Base-by-base conservation (phyloP, 257 asterid species). In the Leonotis leonurus region DNA sequence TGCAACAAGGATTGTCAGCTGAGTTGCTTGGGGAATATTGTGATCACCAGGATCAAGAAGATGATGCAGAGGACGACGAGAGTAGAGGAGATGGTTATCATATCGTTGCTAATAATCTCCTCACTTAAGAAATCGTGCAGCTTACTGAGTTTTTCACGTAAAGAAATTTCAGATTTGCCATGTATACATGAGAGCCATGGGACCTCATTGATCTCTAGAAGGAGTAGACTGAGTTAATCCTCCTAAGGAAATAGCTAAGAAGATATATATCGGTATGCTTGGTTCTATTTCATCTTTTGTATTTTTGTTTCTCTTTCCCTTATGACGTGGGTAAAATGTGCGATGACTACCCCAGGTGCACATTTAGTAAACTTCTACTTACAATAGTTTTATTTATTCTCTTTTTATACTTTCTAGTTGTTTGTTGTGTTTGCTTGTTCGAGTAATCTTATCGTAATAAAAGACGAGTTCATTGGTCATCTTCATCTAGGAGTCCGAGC, bases 81-180 rank as follows among this genome's bases (percentile, higher is more conserved):
- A 70, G 49, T 32, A 77, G 71, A 54, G 78, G 71, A 54, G 78
- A 71, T 56, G 82, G 76, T 41, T 82, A 78, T 62, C 68, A 74
- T 70, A 70, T 73, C 11, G 80, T 64, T 44, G 72, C 77, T 29
- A 70, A 70, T 51, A 72, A 70, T 54, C 67, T 75, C 73, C 29
- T 44, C 77, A 12, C 37, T 75, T 73, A 75, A 41, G 61, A 71
- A 69, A 75, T 22, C 52, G 53, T n/a, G n/a, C n/a, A n/a, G n/a
- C n/a, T n/a, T n/a, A n/a, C n/a, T n/a, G n/a, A n/a, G n/a, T n/a
- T n/a, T n/a, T n/a, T n/a, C n/a, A n/a, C n/a, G n/a, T n/a, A n/a
- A n/a, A n/a, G 36, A 22, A 16, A 26, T 1, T 17, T 6, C 11
- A 30, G 44, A 22, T 30, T 43, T 13, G 52, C 16, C 25, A 43